A percentile compares a stretch with the other conserved stretches of the same genome.
Conservation (phyloP, 805 yeast genomes). For the Kazachstania bromeliacearum region DNA sequence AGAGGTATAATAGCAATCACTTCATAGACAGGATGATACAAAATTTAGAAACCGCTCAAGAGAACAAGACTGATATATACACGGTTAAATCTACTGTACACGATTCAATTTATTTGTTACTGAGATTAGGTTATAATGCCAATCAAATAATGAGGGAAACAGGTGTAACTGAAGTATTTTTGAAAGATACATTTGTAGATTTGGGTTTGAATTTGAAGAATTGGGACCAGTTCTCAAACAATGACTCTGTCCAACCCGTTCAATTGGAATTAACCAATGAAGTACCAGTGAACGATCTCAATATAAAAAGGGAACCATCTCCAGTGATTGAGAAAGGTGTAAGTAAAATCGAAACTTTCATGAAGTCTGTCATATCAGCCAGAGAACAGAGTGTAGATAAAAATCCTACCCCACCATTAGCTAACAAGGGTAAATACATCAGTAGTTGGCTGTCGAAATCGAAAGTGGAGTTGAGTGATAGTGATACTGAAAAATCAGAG, state of each 20-base stretch:
- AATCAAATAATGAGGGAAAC: background rate
- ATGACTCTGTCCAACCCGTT: too few relatives aligned
- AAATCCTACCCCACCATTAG: background rate
- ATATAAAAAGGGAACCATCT: too few relatives aligned
- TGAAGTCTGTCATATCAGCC: conserved; percentile 1
- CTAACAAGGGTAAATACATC: background rate
- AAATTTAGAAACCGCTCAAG: too few relatives aligned
- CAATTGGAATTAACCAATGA: too few relatives aligned
- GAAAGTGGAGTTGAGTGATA: conserved; percentile 3
- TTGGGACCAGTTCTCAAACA: too few relatives aligned
- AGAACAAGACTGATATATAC: too few relatives aligned
- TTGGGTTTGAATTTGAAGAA: conserved; percentile 1
- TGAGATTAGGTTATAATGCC: conserved; percentile 2
- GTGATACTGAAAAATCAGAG: conserved; percentile 1
- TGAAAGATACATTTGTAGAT: background rate
- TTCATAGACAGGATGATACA: too few relatives aligned
- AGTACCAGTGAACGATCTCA: too few relatives aligned
- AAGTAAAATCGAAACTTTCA: conserved; percentile 2
- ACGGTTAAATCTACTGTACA: background rate
- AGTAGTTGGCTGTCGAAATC: conserved; percentile 3
- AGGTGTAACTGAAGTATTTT: conserved; percentile 1
- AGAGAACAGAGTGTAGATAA: background rate
- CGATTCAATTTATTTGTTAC: conserved; percentile 1
- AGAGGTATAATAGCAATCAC: too few relatives aligned
- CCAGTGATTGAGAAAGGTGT: too few relatives aligned